A percentile compares a stretch with the other conserved stretches of the same genome.
These are phyloP conservation scores for Ophiostoma perfectum DNA, from an alignment of 2,329 filamentous ascomycete genomes.

Conservation along the genomic window DNA sequence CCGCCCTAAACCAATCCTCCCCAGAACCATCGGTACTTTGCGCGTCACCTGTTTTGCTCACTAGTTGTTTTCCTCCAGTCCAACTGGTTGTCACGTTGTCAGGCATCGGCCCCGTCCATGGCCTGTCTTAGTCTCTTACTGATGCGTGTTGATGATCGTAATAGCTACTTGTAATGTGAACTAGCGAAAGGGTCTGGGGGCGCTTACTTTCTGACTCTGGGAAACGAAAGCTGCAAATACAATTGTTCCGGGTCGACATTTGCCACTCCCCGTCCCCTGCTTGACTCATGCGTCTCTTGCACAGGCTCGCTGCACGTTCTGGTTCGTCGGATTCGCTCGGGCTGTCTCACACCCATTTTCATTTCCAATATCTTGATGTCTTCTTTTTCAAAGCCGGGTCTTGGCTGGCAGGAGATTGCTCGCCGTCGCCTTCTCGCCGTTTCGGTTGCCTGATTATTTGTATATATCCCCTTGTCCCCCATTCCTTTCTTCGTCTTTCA, in stretches of 20 bases:
- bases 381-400: neutral
- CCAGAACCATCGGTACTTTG: neutral
- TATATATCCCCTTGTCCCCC: neutral
- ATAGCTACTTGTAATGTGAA: neutral
- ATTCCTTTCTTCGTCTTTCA: neutral
- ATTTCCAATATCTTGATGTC: conserved; percentile 9
- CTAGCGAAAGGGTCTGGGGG: neutral
- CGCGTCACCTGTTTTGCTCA: neutral
- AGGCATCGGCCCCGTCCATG: neutral
- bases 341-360: neutral
- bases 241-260: too few species aligned
- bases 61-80: neutral
- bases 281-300: conserved; percentile 2
- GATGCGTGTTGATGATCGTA: neutral
- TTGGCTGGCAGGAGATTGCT: neutral
- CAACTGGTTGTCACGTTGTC: neutral
- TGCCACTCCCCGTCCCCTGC: neutral
- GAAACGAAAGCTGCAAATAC: too few species aligned
- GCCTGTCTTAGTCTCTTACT: neutral
- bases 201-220: neutral
- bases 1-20: neutral
- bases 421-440: neutral
- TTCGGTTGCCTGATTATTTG: neutral
- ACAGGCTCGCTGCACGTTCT: neutral
- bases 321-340: neutral